Evolutionary conservation across 306 rosid genomes (phyloP), one percentile per base, ranked within the genome.

Genomic region (Cicer pinnatifidum): DNA sequence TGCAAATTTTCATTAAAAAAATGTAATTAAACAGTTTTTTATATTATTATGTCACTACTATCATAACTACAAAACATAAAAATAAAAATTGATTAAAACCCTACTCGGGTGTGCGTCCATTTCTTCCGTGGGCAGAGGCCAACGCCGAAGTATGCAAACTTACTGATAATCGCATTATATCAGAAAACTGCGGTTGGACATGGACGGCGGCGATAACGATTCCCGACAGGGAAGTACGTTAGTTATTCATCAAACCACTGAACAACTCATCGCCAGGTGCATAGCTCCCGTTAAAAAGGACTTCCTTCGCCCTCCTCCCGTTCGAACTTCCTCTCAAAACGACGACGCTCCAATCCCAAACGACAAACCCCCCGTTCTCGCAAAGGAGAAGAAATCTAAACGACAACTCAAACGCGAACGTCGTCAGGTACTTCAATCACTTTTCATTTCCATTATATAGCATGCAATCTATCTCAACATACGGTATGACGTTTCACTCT

Each of bases 391-490:
- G 88, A 91, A 91, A 79, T 93, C 98, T 41, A 93, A 89, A 69
- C 98, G 98, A 75, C 98, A 93, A 53, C 88, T 89, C 83, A 93
- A 93, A 84, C 97, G 98, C 13, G 98, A 91, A 68, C 97, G 97
- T 76, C 94, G 81, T 17, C 85, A 91, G 96, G 98, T 64, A 62
- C 15, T 38, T 19, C 3, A 23, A 57, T 13, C 11, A 37, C 61
- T 48, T 48, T 2, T 19, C 41, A 28, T 13, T 46, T 59, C 10
- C 51, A 1, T 23, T 23, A 13, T 50, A n/a, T n/a, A 5, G 4
- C 56, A 50, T 50, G 19, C 3, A n/a, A n/a, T 28, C 35, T 28
- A n/a, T 1, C 35, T 39, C 10, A 50, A 37, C 4, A 35, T 48
- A 20, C 51, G 7, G 33, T 45, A 50, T 46, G 20, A 10, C 72